These are phyloP conservation scores for Pythium aristosporum DNA, from an alignment of 352 stramenopile species.

Conservation along the genomic window DNA sequence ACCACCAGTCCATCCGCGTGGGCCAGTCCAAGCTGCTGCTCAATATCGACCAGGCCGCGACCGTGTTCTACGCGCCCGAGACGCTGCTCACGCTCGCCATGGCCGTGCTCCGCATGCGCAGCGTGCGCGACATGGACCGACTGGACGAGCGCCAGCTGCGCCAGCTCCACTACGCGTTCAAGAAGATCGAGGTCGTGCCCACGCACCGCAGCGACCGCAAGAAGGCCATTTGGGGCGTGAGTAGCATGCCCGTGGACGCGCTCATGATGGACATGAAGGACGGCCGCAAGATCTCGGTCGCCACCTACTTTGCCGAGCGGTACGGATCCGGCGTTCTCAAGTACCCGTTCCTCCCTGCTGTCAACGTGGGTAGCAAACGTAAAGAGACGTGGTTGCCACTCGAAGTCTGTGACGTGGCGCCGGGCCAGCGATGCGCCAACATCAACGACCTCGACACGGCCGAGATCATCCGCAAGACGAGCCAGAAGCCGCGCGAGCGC, in stretches of 20 bases:
- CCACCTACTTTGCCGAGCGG: slow-evolving; percentile 54
- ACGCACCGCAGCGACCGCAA: slow-evolving; percentile 67
- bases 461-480: slow-evolving; percentile 80
- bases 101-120: slow-evolving; percentile 35
- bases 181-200: slow-evolving; percentile 53
- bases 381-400: slow-evolving; percentile 70
- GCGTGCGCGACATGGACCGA: slow-evolving; percentile 35
- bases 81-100: slow-evolving; percentile 54
- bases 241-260: slow-evolving; percentile 35
- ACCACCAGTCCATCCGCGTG: slow-evolving; percentile 65
- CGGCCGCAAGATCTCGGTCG: slow-evolving; percentile 48
- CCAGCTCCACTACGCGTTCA: slow-evolving; percentile 37
- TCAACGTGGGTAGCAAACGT: slow-evolving; percentile 65
- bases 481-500: slow-evolving; percentile 44
- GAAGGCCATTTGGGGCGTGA: slow-evolving; percentile 54
- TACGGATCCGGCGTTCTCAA: slow-evolving; percentile 58
- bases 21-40: slow-evolving; percentile 56
- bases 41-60: slow-evolving; percentile 73
- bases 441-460: slow-evolving; percentile 81
- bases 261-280: slow-evolving; percentile 54
- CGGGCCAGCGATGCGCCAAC: slow-evolving; percentile 66
- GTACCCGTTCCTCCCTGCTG: slow-evolving; percentile 61
- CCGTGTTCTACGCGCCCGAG: slow-evolving; percentile 63
- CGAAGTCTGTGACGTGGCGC: slow-evolving; percentile 75
- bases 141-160: slow-evolving; percentile 38